Percentiles rank a stretch among this genome's conserved stretches.
phyloP scores from a whole-genome alignment of 495 filamentous ascomycete species.

The Penicillium mononematosum region DNA sequence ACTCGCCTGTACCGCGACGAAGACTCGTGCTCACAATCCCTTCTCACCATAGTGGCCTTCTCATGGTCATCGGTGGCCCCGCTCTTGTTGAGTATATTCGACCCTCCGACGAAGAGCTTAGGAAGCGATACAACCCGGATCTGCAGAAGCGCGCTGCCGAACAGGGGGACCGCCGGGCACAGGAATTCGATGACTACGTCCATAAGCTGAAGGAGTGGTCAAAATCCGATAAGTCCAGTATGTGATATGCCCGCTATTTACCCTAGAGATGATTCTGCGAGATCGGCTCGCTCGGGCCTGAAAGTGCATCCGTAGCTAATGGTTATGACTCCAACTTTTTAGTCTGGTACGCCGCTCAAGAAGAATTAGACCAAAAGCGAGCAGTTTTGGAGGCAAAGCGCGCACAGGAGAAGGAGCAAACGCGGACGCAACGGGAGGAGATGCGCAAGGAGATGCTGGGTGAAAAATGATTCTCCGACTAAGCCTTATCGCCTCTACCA shows the following conservation, averaged over 20 bases:
- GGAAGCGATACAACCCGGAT: slow-evolving; percentile 91
- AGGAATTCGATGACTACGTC: slow-evolving; percentile 90
- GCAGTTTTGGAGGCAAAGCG: slow-evolving; percentile 45
- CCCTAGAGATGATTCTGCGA: neutral
- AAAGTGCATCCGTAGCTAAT: slow-evolving; percentile 1
- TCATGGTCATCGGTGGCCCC: slow-evolving; percentile 77
- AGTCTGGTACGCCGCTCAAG: slow-evolving; percentile 76
- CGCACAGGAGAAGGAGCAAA: slow-evolving; percentile 50
- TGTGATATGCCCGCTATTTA: slow-evolving; percentile 16
- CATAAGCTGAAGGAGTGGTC: slow-evolving; percentile 79
- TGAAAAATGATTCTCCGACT: slow-evolving; percentile 32
- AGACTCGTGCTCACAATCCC: slow-evolving; percentile 13
- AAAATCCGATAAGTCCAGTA: slow-evolving; percentile 85
- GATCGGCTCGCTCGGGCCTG: neutral
- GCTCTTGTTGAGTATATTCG: slow-evolving; percentile 75
- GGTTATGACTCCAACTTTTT: slow-evolving; percentile 20
- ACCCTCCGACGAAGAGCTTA: slow-evolving; percentile 88
- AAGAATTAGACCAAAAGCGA: slow-evolving; percentile 54
- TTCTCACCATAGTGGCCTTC: slow-evolving; percentile 54
- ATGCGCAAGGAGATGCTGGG: slow-evolving; percentile 53
- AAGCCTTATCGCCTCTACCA: neutral
- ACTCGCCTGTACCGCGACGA: neutral
- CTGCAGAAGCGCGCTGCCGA: slow-evolving; percentile 80
- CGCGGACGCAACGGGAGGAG: slow-evolving; percentile 52
- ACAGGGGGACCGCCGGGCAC: slow-evolving; percentile 64